Evolutionary conservation across 2,329 filamentous ascomycete genomes (phyloP).

Genomic region (Aspergillus tubingensis): DNA sequence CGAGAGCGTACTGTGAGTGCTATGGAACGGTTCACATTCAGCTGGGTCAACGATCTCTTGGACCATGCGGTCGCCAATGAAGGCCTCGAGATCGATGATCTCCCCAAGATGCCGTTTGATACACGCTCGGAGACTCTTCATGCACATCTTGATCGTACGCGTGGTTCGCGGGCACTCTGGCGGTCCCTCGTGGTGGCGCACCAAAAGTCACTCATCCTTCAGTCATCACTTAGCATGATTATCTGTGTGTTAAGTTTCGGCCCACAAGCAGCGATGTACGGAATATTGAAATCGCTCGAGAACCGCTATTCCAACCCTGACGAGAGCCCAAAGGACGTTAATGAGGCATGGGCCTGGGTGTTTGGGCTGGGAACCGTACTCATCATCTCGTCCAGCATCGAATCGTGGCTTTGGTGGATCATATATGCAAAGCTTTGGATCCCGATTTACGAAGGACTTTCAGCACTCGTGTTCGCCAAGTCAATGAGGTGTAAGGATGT

Average conservation of each 20-base stretch:
- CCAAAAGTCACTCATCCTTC: constrained; percentile 56
- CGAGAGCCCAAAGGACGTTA: constrained; percentile 36
- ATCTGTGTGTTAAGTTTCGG: constrained; percentile 64
- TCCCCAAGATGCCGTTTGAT: constrained; percentile 62
- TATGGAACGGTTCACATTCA: constrained; percentile 64
- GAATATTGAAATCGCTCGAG: constrained; percentile 67
- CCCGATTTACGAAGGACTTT: constrained; percentile 69
- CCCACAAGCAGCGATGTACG: constrained; percentile 69
- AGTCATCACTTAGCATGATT: constrained; percentile 60
- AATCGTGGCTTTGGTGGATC: constrained; percentile 68
- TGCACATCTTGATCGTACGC: constrained; percentile 47
- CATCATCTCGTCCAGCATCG: constrained; percentile 58
- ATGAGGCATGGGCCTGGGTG: constrained; percentile 69
- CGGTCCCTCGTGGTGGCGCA: constrained; percentile 62
- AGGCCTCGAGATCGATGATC: constrained; percentile 62
- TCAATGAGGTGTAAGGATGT: constrained; percentile 75
- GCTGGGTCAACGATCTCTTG: constrained; percentile 63
- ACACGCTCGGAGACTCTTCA: constrained; percentile 56
- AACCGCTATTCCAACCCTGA: constrained; percentile 46
- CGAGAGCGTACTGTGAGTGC: constrained; percentile 62
- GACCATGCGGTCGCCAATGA: constrained; percentile 58
- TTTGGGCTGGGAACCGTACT: constrained; percentile 63
- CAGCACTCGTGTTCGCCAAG: constrained; percentile 74
- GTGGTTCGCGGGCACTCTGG: constrained; percentile 54
- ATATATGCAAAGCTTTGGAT: constrained; percentile 64